phyloP scores from a whole-genome alignment of 2,329 filamentous ascomycete genomes.

The Emmonsia crescens region DNA sequence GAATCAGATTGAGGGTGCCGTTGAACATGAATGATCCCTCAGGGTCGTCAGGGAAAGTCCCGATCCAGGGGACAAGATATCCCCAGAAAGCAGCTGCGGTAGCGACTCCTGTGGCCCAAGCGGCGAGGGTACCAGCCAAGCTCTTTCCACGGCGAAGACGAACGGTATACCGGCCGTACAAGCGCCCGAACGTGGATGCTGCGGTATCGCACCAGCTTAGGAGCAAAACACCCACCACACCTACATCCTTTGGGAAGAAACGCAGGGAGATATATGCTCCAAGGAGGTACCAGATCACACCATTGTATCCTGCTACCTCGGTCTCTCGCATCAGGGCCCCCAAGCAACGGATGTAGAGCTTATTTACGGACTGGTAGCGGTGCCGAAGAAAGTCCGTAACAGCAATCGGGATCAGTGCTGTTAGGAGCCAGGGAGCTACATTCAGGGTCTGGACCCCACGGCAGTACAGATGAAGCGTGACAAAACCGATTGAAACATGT shows the following conservation, averaged over 20 bases:
- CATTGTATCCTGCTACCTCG: slow-evolving; percentile 89
- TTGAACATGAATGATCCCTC: slow-evolving; percentile 68
- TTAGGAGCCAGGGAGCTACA: slow-evolving; percentile 77
- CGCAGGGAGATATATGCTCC: slow-evolving; percentile 78
- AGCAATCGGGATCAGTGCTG: slow-evolving; percentile 71
- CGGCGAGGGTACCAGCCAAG: slow-evolving; percentile 75
- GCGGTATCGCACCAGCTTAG: slow-evolving; percentile 98
- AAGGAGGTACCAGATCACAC: slow-evolving; percentile 91
- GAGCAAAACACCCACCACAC: slow-evolving; percentile 76
- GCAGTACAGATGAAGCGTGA: slow-evolving; percentile 77
- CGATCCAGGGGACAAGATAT: slow-evolving; percentile 60
- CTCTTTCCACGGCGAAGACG: slow-evolving; percentile 80
- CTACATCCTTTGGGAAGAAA: slow-evolving; percentile 88
- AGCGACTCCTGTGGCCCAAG: slow-evolving; percentile 68
- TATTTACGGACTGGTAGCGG: slow-evolving; percentile 68
- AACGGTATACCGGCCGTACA: slow-evolving; percentile 83
- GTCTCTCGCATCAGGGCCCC: slow-evolving; percentile 95
- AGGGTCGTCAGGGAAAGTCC: slow-evolving; percentile 58
- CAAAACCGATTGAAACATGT: slow-evolving; percentile 93
- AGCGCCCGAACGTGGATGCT: slow-evolving; percentile 82
- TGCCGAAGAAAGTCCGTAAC: slow-evolving; percentile 74
- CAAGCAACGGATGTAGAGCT: slow-evolving; percentile 70
- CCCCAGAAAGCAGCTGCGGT: slow-evolving; percentile 86
- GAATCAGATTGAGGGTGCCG: slow-evolving; percentile 58
- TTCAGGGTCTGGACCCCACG: slow-evolving; percentile 63